A percentile compares a stretch with the other conserved stretches of the same genome.
Conservation (phyloP, 2,329 filamentous ascomycete species). For the Colletotrichum tamarilloi region DNA sequence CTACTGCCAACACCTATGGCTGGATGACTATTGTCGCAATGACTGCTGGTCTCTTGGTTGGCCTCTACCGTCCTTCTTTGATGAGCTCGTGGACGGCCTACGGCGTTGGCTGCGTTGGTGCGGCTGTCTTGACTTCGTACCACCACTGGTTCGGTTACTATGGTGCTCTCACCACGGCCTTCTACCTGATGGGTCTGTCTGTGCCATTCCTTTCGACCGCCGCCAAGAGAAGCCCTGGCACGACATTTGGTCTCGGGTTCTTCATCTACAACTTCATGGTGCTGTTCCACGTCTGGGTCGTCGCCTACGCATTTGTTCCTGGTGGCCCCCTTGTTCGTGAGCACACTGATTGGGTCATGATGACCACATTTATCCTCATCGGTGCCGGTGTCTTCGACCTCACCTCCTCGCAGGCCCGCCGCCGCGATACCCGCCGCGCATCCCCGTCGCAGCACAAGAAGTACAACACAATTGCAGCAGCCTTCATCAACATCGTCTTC, state of each 20-base stretch:
- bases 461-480: slow-evolving; percentile 68
- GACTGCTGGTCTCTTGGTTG: slow-evolving; percentile 81
- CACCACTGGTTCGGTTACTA: slow-evolving; percentile 91
- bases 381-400: slow-evolving; percentile 86
- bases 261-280: slow-evolving; percentile 93
- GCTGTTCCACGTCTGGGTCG: slow-evolving; percentile 98
- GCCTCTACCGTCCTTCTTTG: slow-evolving; percentile 78
- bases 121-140: slow-evolving; percentile 79
- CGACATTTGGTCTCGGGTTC: slow-evolving; percentile 89
- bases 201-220: slow-evolving; percentile 81
- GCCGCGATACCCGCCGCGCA: slow-evolving; percentile 49
- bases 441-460: slow-evolving; percentile 58
- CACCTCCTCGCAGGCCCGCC: slow-evolving; percentile 59
- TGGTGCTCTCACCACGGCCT: slow-evolving; percentile 79
- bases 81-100: slow-evolving; percentile 84
- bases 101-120: slow-evolving; percentile 81
- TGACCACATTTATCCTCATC: slow-evolving; percentile 83
- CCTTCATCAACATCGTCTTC: slow-evolving; percentile 83
- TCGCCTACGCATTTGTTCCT: slow-evolving; percentile 97
- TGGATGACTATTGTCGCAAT: slow-evolving; percentile 88
- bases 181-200: slow-evolving; percentile 85
- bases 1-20: slow-evolving; percentile 89
- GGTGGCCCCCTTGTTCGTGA: slow-evolving; percentile 93
- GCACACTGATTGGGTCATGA: slow-evolving; percentile 96
- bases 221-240: slow-evolving; percentile 79